These are phyloP conservation scores for Globisporangium cylindrosporum DNA, from an alignment of 352 stramenopile species.

Conservation along the genomic window DNA sequence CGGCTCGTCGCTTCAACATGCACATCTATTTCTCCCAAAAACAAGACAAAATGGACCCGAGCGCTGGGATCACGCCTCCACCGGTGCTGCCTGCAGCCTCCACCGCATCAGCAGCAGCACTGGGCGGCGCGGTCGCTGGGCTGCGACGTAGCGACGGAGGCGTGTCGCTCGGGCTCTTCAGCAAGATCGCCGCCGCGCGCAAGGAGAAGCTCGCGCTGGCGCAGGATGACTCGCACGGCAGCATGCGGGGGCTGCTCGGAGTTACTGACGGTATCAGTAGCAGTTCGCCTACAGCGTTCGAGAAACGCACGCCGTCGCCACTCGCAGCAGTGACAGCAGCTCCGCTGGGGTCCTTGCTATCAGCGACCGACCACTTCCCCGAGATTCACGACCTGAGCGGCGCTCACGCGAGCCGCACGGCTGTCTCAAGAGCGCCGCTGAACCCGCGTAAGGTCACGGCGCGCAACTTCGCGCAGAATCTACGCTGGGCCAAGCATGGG, in stretches of 20 bases:
- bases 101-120: background rate
- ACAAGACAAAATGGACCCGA: background rate
- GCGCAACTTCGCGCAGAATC: slow-evolving; percentile 38
- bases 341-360: background rate
- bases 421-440: slow-evolving; percentile 15
- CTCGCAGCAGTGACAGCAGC: background rate
- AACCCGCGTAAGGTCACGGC: slow-evolving; percentile 36
- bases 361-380: slow-evolving; percentile 34
- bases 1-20: background rate
- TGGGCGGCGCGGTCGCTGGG: background rate
- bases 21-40: background rate
- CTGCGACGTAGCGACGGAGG: slow-evolving; percentile 28
- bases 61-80: background rate
- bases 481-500: slow-evolving; percentile 46
- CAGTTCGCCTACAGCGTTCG: no score
- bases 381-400: slow-evolving; percentile 37
- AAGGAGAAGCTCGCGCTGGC: slow-evolving; percentile 57
- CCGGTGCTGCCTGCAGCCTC: slow-evolving; percentile 1
- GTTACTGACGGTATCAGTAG: background rate
- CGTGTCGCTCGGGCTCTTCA: slow-evolving; percentile 64
- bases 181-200: slow-evolving; percentile 66
- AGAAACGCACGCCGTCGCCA: background rate
- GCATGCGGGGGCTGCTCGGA: background rate
- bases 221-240: slow-evolving; percentile 10
- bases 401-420: background rate